Percentiles rank a stretch among this genome's conserved stretches.
These are phyloP conservation scores for Trichoderma sp. DNA, from an alignment of 2,329 filamentous ascomycete genomes.

Conservation along the genomic window DNA sequence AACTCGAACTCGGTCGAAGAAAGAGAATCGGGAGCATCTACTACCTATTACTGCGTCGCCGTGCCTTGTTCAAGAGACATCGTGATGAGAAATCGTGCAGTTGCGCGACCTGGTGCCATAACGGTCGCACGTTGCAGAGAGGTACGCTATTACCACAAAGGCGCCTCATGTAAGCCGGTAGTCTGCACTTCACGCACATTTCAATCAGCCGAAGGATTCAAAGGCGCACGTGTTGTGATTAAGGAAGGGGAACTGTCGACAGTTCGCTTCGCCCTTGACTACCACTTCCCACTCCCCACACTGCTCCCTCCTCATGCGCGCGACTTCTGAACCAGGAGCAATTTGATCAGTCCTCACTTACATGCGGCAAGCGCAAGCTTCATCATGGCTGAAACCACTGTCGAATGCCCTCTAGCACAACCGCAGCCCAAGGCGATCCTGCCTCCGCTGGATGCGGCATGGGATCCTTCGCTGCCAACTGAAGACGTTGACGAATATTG, in stretches of 20 bases:
- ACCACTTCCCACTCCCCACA: neutral
- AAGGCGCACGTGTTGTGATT: neutral
- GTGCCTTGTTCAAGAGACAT: neutral
- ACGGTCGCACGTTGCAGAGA: neutral
- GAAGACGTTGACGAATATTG: conserved; percentile 24
- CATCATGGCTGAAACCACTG: neutral
- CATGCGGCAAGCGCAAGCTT: neutral
- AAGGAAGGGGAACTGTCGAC: neutral
- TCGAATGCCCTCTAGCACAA: neutral
- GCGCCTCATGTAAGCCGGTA: neutral
- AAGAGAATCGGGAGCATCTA: too few relatives aligned
- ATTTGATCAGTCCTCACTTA: neutral
- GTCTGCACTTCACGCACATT: neutral
- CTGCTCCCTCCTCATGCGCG: neutral
- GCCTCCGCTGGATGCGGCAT: conserved; percentile 17
- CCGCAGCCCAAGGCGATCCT: neutral
- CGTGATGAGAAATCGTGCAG: neutral
- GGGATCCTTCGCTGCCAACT: conserved; percentile 17
- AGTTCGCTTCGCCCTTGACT: neutral
- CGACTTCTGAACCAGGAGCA: neutral
- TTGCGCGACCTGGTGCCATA: neutral
- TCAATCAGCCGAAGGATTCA: conserved; percentile 2
- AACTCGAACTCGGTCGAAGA: too few relatives aligned
- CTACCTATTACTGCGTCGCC: too few relatives aligned
- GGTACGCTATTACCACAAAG: neutral